Percentiles rank a stretch among this genome's conserved stretches.
phyloP scores from a whole-genome alignment of 805 yeast species.

The Candida ponderosae region DNA sequence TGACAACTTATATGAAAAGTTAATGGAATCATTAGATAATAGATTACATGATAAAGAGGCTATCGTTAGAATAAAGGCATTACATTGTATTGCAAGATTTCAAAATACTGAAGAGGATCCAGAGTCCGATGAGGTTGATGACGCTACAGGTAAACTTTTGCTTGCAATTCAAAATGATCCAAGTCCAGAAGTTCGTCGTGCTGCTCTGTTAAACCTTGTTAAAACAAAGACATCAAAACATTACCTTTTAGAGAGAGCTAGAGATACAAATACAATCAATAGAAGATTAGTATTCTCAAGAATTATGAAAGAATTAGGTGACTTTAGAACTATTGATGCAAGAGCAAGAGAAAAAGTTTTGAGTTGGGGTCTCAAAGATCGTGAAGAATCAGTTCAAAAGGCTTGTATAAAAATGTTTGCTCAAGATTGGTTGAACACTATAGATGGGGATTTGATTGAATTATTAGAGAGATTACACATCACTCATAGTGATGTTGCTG shows the following conservation, averaged over 20 bases:
- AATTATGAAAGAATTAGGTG: slow-evolving; percentile 59
- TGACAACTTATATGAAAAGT: slow-evolving; percentile 55
- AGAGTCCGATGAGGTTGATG: slow-evolving; percentile 28
- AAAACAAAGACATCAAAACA: slow-evolving; percentile 47
- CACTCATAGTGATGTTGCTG: slow-evolving; percentile 59
- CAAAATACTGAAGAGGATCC: slow-evolving; percentile 37
- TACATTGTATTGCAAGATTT: slow-evolving; percentile 68
- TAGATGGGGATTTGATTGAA: slow-evolving; percentile 63
- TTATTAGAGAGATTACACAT: slow-evolving; percentile 68
- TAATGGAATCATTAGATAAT: slow-evolving; percentile 52
- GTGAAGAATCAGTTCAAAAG: slow-evolving; percentile 63
- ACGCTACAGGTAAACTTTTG: slow-evolving; percentile 39
- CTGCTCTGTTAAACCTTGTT: slow-evolving; percentile 66
- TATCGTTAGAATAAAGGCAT: slow-evolving; percentile 75
- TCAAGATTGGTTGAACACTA: slow-evolving; percentile 60
- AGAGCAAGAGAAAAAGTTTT: slow-evolving; percentile 58
- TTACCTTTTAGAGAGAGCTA: slow-evolving; percentile 66
- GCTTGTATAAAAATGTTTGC: slow-evolving; percentile 72
- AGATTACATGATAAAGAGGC: slow-evolving; percentile 74
- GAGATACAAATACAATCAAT: slow-evolving; percentile 67
- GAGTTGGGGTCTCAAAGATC: slow-evolving; percentile 81
- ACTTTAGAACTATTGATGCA: slow-evolving; percentile 45
- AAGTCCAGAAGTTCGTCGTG: slow-evolving; percentile 83
- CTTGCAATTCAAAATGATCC: slow-evolving; percentile 67
- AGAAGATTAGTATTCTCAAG: slow-evolving; percentile 68